Percentiles rank a stretch among this genome's conserved stretches.
phyloP scores from a whole-genome alignment of 2,329 filamentous ascomycete genomes.

The Fusarium solani-melongenae region DNA sequence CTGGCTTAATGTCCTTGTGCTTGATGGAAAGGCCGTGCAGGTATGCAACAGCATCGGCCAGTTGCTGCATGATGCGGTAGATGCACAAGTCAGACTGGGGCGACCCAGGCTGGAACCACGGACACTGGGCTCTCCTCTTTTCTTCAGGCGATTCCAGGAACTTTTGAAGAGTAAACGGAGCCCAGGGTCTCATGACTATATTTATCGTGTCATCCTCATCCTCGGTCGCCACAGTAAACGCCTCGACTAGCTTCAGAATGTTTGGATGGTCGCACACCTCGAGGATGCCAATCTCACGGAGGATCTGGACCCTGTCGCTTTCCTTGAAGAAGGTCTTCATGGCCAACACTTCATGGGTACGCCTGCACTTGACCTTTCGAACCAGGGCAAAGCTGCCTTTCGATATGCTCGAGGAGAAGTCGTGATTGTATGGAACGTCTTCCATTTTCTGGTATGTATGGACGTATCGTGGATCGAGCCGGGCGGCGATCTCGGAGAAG shows the following conservation, averaged over 20 bases:
- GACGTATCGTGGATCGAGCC: not conserved
- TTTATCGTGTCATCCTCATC: not conserved
- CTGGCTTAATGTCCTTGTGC: constrained; percentile 32
- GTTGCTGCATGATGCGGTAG: constrained; percentile 5
- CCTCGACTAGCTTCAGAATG: constrained; percentile 19
- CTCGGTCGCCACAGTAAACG: not conserved
- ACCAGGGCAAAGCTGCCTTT: not conserved
- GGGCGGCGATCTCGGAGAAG: not conserved
- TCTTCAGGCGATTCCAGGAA: not conserved
- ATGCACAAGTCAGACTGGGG: not conserved
- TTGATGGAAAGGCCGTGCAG: constrained; percentile 16
- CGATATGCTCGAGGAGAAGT: not conserved
- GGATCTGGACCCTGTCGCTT: constrained; percentile 3
- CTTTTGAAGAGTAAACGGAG: constrained; percentile 10
- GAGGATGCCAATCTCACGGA: constrained; percentile 14
- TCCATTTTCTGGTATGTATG: not conserved
- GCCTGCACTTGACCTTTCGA: not conserved
- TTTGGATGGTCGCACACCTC: constrained; percentile 15
- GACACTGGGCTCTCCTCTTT: not conserved
- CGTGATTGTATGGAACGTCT: not conserved
- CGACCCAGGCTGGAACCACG: not conserved
- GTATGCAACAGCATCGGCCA: constrained; percentile 10
- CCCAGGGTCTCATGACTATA: constrained; percentile 24
- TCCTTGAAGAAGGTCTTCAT: not conserved
- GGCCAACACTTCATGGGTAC: not conserved